Base-by-base conservation (phyloP, 306 rosid genomes). In the Betula pendula region DNA sequence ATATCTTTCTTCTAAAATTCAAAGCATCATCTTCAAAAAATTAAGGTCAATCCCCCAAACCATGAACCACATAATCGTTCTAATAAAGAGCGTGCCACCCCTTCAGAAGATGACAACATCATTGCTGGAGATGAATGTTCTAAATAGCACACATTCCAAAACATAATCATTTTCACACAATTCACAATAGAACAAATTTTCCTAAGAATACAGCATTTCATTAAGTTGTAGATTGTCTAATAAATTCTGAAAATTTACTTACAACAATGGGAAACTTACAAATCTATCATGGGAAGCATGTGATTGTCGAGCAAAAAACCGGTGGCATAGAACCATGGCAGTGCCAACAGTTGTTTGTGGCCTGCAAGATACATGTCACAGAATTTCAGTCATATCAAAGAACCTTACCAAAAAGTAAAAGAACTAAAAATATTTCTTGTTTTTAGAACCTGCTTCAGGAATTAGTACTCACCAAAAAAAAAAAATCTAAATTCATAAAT, bases 301-400 rank as follows among this genome's bases (percentile, higher is more conserved):
- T 70, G 99, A 96, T 47, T 84, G 76, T 17, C 98, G 91, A 81
- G 89, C 89, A 69, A 96, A 96, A 82, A 96, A 96, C 4, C 99
- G 97, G 86, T 96, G 99, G 89, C 98, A 92, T 68, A 96, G 87
- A 81, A 96, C 97, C 98, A 90, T 96, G 51, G 98, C 91, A n/a
- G 98, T 96, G 67, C 97, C 99, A 74, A 88, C 87, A 13, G 97
- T 89, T 73, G 98, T 91, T 79, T 96, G 98, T 8, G 98, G 99
- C 86, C 99, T 96, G 94, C 52, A 88, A 82, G 76, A 66, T 66
- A 79, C 43, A 88, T 44, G 67, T 55, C 52, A 73, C 2, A 22
- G 40, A 14, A 77, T 72, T 51, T 79, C 31, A 84, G 51, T 43
- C 56, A 48, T 40, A 68, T 29, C 71, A 81, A 42, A 14, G 31